Conservation (phyloP, 441 rosid species). For the Hura crepitans region DNA sequence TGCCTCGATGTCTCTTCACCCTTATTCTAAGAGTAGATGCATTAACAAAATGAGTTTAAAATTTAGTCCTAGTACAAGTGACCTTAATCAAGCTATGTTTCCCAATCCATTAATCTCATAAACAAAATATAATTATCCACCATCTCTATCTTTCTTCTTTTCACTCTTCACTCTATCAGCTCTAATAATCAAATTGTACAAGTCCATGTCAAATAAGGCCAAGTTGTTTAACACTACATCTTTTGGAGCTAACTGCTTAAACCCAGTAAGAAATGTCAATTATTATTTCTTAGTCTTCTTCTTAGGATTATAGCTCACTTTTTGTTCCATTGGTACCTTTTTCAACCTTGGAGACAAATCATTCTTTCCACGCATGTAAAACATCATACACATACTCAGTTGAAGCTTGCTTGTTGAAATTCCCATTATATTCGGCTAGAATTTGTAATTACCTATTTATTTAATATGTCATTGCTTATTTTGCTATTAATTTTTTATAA, state of each 20-base stretch:
- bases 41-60: conserved; percentile 86
- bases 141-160: conserved; percentile 66
- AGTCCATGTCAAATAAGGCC: conserved; percentile 72
- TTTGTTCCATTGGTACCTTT: conserved; percentile 95
- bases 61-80: conserved; percentile 79
- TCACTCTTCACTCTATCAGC: conserved; percentile 60
- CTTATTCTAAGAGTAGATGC: conserved; percentile 71
- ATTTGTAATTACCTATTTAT: too few species aligned
- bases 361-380: conserved; percentile 87
- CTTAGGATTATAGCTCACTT: conserved; percentile 87
- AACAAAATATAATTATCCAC: conserved; percentile 74
- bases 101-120: conserved; percentile 72
- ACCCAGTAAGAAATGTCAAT: conserved; percentile 70
- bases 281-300: conserved; percentile 76
- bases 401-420: conserved; percentile 74
- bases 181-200: conserved; percentile 73
- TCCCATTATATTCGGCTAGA: conserved; percentile 87
- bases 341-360: conserved; percentile 81
- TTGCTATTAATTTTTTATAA: too few species aligned
- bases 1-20: conserved; percentile 70
- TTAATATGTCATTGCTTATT: too few species aligned
- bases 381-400: conserved; percentile 91
- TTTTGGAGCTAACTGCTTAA: conserved; percentile 68
- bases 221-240: conserved; percentile 65
- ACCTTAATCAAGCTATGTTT: conserved; percentile 77